Conservation (phyloP, 768 basidiomycete genomes). For the Saitozyma sp. region DNA sequence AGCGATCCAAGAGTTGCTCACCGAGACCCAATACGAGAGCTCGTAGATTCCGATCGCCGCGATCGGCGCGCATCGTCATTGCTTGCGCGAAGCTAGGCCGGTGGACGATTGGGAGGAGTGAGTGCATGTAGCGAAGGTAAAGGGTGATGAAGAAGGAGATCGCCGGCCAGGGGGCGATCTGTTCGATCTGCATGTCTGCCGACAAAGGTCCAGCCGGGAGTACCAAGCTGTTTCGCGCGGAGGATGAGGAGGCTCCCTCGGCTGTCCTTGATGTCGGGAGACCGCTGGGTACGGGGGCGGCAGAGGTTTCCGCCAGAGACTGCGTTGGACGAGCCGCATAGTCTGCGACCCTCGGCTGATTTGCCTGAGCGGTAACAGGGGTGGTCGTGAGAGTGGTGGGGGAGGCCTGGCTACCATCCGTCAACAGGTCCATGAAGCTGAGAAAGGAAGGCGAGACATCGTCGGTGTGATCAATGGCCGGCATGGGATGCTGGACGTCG, state of each 20-base stretch:
- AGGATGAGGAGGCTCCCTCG: not conserved
- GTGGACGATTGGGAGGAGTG: slow-evolving; percentile 32
- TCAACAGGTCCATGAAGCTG: too few species aligned
- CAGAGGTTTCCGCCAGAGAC: too few species aligned
- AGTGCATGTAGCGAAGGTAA: slow-evolving; percentile 28
- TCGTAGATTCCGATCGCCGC: slow-evolving; percentile 21
- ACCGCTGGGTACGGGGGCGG: not conserved
- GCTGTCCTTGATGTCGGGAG: not conserved
- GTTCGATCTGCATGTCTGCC: slow-evolving; percentile 13
- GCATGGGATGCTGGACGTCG: too few species aligned
- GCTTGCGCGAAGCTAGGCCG: slow-evolving; percentile 29
- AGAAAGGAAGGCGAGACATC: too few species aligned
- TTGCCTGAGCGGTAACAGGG: not conserved
- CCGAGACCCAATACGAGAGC: slow-evolving; percentile 17
- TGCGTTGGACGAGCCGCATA: not conserved
- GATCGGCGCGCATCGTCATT: slow-evolving; percentile 26
- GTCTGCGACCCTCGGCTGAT: not conserved
- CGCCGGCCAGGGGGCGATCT: slow-evolving; percentile 18
- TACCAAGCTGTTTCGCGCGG: not conserved
- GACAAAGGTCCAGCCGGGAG: too few species aligned
- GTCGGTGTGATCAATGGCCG: too few species aligned
- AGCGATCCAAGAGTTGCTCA: not conserved
- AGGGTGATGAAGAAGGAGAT: slow-evolving; percentile 28
- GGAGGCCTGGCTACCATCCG: too few species aligned
- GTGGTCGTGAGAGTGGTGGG: not conserved